Evolutionary conservation across 345 rosid species (phyloP).

Genomic region (Rhodomyrtus tomentosa): DNA sequence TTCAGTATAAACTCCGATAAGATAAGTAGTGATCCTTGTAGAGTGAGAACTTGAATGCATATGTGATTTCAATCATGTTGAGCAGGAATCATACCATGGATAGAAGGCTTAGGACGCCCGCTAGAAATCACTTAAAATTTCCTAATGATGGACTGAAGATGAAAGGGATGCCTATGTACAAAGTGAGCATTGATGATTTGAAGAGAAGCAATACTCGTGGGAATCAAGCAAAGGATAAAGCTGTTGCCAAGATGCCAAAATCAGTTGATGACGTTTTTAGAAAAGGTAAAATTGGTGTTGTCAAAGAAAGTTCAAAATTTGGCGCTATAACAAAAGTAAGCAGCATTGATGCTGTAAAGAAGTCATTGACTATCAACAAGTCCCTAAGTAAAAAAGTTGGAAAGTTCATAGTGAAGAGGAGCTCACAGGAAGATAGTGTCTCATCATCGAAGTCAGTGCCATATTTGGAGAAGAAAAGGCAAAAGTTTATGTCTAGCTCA

Average conservation of each 20-base stretch:
- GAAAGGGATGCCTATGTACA: neutral
- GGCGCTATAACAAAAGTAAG: neutral
- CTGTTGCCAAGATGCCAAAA: constrained; percentile 9
- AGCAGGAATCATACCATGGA: constrained; percentile 48
- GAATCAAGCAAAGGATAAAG: constrained; percentile 1
- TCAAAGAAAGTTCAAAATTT: neutral
- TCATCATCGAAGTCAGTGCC: neutral
- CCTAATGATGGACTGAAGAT: constrained; percentile 21
- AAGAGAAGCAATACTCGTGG: constrained; percentile 6
- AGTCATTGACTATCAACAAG: constrained; percentile 1
- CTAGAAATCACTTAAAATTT: constrained; percentile 53
- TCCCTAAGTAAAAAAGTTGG: neutral
- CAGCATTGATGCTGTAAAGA: neutral
- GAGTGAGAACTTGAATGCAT: neutral
- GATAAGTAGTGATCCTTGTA: neutral
- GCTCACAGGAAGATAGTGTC: neutral
- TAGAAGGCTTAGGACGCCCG: constrained; percentile 27
- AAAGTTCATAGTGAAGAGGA: neutral
- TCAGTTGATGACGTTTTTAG: neutral
- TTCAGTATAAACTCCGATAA: neutral
- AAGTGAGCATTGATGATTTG: neutral
- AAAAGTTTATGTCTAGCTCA: neutral
- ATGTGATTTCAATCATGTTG: constrained; percentile 1
- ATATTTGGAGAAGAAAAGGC: neutral
- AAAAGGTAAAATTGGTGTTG: neutral